Percentiles rank a stretch among this genome's conserved stretches.
These are phyloP conservation scores for Vitis cinerea DNA, from an alignment of 164 flowering plant genomes.

Conservation along the genomic window DNA sequence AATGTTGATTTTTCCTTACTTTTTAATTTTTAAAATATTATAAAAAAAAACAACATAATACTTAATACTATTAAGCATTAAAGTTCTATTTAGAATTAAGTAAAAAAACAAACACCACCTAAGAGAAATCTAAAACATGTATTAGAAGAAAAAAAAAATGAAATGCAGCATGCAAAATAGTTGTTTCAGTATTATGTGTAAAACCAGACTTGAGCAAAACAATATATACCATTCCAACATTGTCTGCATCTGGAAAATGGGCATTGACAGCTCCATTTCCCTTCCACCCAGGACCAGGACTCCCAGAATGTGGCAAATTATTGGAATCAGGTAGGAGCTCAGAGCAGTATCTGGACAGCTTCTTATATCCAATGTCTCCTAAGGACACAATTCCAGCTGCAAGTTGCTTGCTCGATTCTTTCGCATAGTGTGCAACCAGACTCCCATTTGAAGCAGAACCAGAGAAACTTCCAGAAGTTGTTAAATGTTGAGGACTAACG, in stretches of 20 bases:
- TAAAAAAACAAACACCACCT: too few species aligned
- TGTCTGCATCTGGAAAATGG: slow-evolving; percentile 48
- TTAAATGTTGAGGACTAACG: slow-evolving; percentile 63
- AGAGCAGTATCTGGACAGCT: slow-evolving; percentile 68
- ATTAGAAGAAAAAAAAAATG: too few species aligned
- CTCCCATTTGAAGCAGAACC: slow-evolving; percentile 55
- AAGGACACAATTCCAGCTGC: slow-evolving; percentile 80
- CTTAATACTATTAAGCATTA: too few species aligned
- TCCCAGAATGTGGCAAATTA: slow-evolving; percentile 38
- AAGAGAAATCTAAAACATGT: too few species aligned
- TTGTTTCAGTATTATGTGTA: neutral
- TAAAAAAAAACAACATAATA: too few species aligned
- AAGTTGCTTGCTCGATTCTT: slow-evolving; percentile 81
- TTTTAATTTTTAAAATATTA: too few species aligned
- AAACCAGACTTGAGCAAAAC: neutral
- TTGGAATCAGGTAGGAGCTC: slow-evolving; percentile 63
- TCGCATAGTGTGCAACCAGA: slow-evolving; percentile 74
- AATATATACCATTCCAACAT: slow-evolving; percentile 65
- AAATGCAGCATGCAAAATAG: neutral
- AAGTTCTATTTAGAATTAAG: too few species aligned
- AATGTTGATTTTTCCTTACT: too few species aligned
- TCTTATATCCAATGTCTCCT: slow-evolving; percentile 79
- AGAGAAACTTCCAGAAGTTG: slow-evolving; percentile 46
- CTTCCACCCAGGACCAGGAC: slow-evolving; percentile 32
- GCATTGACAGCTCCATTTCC: slow-evolving; percentile 44